Conservation (phyloP, 1,284 basidiomycete genomes). For the Kalmanozyma brasiliensis region DNA sequence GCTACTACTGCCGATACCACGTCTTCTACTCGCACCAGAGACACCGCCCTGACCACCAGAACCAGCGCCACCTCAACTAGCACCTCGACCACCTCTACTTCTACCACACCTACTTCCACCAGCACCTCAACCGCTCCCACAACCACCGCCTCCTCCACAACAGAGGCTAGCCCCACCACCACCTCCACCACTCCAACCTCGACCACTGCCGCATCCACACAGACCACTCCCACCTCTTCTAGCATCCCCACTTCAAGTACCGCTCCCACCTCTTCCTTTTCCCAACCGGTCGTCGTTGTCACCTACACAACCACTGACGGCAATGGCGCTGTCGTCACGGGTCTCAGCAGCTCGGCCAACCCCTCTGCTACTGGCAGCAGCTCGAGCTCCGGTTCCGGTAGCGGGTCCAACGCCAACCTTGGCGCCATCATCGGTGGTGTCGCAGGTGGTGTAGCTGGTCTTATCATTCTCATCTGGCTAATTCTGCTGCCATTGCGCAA, state of each 20-base stretch:
- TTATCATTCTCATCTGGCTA: constrained; percentile 51
- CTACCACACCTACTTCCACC: constrained; percentile 13
- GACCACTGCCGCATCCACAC: constrained; percentile 9
- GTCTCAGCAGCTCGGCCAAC: constrained; percentile 25
- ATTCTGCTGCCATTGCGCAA: constrained; percentile 52
- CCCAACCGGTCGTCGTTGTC: constrained; percentile 38
- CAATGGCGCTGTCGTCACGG: constrained; percentile 30
- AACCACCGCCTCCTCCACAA: constrained; percentile 20
- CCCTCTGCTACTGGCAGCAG: constrained; percentile 10
- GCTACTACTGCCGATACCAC: constrained; percentile 1
- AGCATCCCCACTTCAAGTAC: too few species aligned
- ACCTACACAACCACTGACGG: constrained; percentile 32
- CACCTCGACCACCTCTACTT: constrained; percentile 6
- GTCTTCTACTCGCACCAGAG: background rate
- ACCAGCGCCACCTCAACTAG: constrained; percentile 1
- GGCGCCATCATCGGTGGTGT: constrained; percentile 58
- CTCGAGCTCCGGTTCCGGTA: constrained; percentile 6
- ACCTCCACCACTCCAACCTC: constrained; percentile 14
- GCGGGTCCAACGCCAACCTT: constrained; percentile 41
- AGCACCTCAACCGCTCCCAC: constrained; percentile 11
- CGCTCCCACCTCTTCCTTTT: constrained; percentile 9
- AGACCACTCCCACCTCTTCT: constrained; percentile 12
- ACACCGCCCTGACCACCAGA: constrained; percentile 2
- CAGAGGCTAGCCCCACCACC: constrained; percentile 11
- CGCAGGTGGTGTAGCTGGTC: constrained; percentile 53